A percentile compares a stretch with the other conserved stretches of the same genome.
Evolutionary conservation across 2,329 filamentous ascomycete genomes (phyloP).

Genomic region (Lasiodiplodia citricola): DNA sequence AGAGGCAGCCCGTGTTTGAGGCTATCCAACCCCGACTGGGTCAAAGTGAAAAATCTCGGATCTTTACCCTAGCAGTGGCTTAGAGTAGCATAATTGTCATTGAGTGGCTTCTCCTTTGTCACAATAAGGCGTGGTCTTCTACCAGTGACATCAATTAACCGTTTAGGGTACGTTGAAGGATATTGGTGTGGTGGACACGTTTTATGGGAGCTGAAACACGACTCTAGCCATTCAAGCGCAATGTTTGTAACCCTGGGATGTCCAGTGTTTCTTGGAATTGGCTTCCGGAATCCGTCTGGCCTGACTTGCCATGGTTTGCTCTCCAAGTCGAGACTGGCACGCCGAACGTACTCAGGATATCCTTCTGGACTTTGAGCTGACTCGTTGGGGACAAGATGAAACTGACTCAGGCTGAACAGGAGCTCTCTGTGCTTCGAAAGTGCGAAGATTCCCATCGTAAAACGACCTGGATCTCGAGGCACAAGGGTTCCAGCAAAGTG

Average conservation of each 20-base stretch:
- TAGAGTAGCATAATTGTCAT: not conserved
- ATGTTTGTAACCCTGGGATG: not conserved
- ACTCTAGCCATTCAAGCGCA: not conserved
- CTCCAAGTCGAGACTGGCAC: too few relatives aligned
- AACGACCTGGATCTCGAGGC: too few relatives aligned
- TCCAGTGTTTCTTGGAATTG: not conserved
- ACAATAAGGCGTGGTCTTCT: not conserved
- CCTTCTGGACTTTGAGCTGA: too few relatives aligned
- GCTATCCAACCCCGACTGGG: not conserved
- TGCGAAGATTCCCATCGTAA: too few relatives aligned
- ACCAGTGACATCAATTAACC: not conserved
- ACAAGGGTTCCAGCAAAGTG: too few relatives aligned
- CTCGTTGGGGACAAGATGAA: too few relatives aligned
- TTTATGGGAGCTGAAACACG: not conserved
- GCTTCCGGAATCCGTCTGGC: not conserved
- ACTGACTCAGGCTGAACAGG: too few relatives aligned
- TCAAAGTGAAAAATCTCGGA: not conserved
- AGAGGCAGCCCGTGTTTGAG: not conserved
- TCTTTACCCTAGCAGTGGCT: not conserved
- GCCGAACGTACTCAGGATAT: too few relatives aligned
- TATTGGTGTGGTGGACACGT: not conserved
- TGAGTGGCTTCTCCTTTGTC: rapidly evolving
- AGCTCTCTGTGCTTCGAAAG: too few relatives aligned
- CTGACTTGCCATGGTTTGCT: not conserved
- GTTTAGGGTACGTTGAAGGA: not conserved